Percentiles rank a stretch among this genome's conserved stretches.
phyloP scores from a whole-genome alignment of 2,329 filamentous ascomycete species.

The Aspergillus ruber region DNA sequence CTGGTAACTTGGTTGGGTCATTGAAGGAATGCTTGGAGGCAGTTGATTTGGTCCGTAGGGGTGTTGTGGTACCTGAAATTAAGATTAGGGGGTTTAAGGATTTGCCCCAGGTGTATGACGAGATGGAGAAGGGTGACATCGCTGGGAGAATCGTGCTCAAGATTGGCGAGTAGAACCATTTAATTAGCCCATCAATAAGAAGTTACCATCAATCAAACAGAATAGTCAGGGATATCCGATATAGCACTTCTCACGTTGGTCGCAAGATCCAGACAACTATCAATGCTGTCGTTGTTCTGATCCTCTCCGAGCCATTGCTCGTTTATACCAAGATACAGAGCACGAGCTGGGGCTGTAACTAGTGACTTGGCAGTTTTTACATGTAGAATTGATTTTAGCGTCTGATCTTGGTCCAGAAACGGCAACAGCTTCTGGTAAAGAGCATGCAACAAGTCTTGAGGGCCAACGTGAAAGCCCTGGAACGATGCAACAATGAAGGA shows the following conservation, averaged over 20 bases:
- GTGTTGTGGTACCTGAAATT: slow-evolving; percentile 38
- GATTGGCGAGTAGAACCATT: slow-evolving; percentile 20
- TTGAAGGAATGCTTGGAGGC: slow-evolving; percentile 43
- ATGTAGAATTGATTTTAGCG: slow-evolving; percentile 21
- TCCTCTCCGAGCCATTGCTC: too few relatives aligned
- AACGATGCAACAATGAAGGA: not conserved
- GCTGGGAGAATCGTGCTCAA: slow-evolving; percentile 39
- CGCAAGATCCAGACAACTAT: too few relatives aligned
- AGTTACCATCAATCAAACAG: too few relatives aligned
- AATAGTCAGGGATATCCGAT: too few relatives aligned
- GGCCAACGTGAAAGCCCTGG: slow-evolving; percentile 14
- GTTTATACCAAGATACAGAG: too few relatives aligned
- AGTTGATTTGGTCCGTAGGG: slow-evolving; percentile 37
- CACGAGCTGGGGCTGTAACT: slow-evolving; percentile 18
- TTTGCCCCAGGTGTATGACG: slow-evolving; percentile 37
- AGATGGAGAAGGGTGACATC: slow-evolving; percentile 41
- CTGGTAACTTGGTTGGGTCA: slow-evolving; percentile 40
- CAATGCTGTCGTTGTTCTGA: too few relatives aligned
- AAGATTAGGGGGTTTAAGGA: slow-evolving; percentile 38
- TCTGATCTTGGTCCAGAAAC: slow-evolving; percentile 20
- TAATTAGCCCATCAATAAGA: too few relatives aligned
- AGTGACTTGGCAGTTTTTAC: slow-evolving; percentile 23
- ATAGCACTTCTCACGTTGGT: too few relatives aligned
- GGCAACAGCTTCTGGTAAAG: slow-evolving; percentile 24
- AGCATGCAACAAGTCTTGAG: slow-evolving; percentile 24